phyloP scores from a whole-genome alignment of 345 rosid genomes.

The Geranium brycei region DNA sequence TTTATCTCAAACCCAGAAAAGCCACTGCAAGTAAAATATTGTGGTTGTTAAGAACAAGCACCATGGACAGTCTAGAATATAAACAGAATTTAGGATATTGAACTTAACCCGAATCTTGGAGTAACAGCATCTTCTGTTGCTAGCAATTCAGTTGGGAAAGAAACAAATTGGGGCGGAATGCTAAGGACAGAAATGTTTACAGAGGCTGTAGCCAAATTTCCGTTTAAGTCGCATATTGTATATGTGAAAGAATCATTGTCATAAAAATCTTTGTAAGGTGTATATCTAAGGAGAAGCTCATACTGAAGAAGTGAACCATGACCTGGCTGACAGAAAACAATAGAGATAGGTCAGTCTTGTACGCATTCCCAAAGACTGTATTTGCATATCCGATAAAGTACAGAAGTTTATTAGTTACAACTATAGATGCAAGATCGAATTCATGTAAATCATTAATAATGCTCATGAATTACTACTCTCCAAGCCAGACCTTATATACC shows the following conservation, averaged over 20 bases:
- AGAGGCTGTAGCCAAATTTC: conserved; percentile 47
- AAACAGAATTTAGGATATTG: neutral
- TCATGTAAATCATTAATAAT: too few relatives aligned
- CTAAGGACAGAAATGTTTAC: conserved; percentile 49
- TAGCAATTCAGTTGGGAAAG: conserved; percentile 46
- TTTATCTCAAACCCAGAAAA: conserved; percentile 53
- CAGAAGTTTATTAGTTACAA: neutral
- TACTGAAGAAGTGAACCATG: conserved; percentile 68
- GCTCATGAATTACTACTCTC: too few relatives aligned
- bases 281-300: conserved; percentile 61
- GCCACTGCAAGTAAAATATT: conserved; percentile 31
- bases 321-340: conserved; percentile 41
- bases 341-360: too few relatives aligned
- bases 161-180: conserved; percentile 72
- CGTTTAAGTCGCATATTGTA: conserved; percentile 51
- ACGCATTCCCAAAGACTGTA: too few relatives aligned
- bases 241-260: conserved; percentile 68
- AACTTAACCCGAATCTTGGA: conserved; percentile 51
- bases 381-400: neutral
- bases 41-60: neutral
- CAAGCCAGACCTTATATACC: conserved; percentile 25
- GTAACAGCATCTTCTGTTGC: conserved; percentile 69
- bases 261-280: conserved; percentile 54
- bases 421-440: too few relatives aligned
- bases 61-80: too few relatives aligned